Base-by-base conservation (phyloP, 225 moss, liverwort and hornwort genomes). In the Bryoerythrophyllum caledonicum region DNA sequence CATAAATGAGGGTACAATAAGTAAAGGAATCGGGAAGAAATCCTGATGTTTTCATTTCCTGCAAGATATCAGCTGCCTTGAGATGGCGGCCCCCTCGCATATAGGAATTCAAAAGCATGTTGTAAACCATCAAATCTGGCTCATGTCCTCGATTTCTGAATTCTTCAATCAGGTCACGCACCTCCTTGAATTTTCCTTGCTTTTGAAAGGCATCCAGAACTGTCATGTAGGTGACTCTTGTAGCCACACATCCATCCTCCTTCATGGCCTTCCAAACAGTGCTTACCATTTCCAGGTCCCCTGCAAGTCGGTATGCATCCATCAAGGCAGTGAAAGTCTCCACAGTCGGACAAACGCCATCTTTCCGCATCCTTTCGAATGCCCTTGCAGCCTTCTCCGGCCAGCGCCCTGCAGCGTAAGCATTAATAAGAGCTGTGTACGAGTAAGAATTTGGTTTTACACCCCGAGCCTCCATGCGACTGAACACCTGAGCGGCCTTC, bases 41-140 rank as follows among this genome's bases (percentile, higher is more conserved):
- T 4, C 94, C 93, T 34, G 79, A 78, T 27, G 56, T 60, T 65
- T 75, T 82, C 80, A 97, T 93, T 76, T 97, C 97, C 63, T 15
- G 80, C 74, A 94, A 40, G 44, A 94, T 76, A 14, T 93, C 91
- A 46, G 82, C 79, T 51, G 84, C 68, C 68, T 86, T 93, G 0
- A 75, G 72, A 63, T 87, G 84, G 26, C 89, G 77, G 16, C 93
- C 90, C 23, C 86, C 94, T 69, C 94, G 91, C 71, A 85, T 90
- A 63, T 91, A 94, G 3, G 97, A 87, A 77, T 97, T 97, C 19
- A 97, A 57, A 54, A 97, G 92, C 86, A 97, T 97, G 75, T 97
- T 97, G 70, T 81, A 97, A 55, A 85, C 85, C 90, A 94, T 86
- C 28, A 88, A 80, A 71, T 97, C 93, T 21, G 94, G 94, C 75